Evolutionary conservation across 2,329 filamentous ascomycete genomes (phyloP), one percentile per base, ranked within the genome.

Genomic region (Colletotrichum eremochloae): DNA sequence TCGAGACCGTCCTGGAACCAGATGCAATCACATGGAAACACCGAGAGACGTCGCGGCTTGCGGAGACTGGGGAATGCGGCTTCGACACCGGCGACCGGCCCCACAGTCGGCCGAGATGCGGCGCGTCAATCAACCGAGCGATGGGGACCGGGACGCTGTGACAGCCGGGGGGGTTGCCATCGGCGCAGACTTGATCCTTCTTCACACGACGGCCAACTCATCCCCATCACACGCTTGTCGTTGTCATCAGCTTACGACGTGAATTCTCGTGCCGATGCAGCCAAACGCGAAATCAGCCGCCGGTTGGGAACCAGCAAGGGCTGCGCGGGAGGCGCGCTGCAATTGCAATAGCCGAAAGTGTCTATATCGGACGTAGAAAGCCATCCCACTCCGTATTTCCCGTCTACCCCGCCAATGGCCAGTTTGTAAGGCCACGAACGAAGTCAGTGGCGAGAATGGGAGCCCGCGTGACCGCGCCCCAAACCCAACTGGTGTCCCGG

Each of bases 401-500:
- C 20, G 38, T 38, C 42, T 15, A 24, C 44, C 44, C 9, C 15
- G 24, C 5, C 5, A 36, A 6, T 20, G 18, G 14, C 46, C 60
- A n/a, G 36, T 15, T 24, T 15, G 11, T 31, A 12, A 15, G 46
- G n/a, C 42, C 3, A 40, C 8, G 33, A 31, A 48, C 44, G 46
- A 63, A 12, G 29, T 31, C 33, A 18, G 48, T 53, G 46, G 36
- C 61, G 20, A 63, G 36, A 36, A 18, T 3, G 24, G n/a, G 24
- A 38, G 24, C 36, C 40, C 61, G 61, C n/a, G 61, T 63, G 61
- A 42, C 33, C 61, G 40, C 36, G 15, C 33, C 58, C 58, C 31
- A 50, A 50, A 62, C 44, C 20, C 58, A 62, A 31, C 18, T 38
- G 44, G 31, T 12, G 50, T 24, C 33, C 46, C 46, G 15, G 18